These are phyloP conservation scores for Oryza rufipogon DNA, from an alignment of 176 grass and related monocot genomes.

Conservation along the genomic window DNA sequence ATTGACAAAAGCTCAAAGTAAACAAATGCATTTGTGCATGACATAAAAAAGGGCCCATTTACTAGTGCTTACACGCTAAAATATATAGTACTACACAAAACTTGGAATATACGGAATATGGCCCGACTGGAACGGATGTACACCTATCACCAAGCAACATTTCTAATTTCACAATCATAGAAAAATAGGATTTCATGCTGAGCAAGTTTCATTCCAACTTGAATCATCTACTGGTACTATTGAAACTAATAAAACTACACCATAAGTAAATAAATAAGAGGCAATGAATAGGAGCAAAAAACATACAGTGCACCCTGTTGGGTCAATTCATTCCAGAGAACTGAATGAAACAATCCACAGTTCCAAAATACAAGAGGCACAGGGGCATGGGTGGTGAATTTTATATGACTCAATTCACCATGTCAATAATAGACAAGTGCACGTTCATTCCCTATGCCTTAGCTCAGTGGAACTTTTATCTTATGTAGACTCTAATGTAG, in stretches of 20 bases:
- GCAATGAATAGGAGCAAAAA: neutral
- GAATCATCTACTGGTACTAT: neutral
- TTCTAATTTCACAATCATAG: neutral
- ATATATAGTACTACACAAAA: neutral
- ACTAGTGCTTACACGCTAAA: neutral
- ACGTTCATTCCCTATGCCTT: neutral
- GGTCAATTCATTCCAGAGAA: neutral
- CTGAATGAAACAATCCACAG: neutral
- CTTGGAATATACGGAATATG: neutral
- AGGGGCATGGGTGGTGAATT: neutral
- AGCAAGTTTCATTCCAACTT: neutral
- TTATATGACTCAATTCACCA: neutral
- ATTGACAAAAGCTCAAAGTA: neutral
- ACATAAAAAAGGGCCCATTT: too few species aligned
- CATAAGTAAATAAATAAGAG: neutral
- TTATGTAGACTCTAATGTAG: neutral
- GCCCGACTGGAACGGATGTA: neutral
- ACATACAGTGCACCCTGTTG: neutral
- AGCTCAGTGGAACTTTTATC: neutral
- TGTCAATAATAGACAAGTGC: neutral
- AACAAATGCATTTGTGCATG: neutral
- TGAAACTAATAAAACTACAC: neutral
- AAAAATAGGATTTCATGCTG: neutral
- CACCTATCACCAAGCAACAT: neutral
- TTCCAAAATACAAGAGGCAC: neutral